Evolutionary conservation across 2,329 filamentous ascomycete genomes (phyloP).

Genomic region (Coniochaeta prunicola): DNA sequence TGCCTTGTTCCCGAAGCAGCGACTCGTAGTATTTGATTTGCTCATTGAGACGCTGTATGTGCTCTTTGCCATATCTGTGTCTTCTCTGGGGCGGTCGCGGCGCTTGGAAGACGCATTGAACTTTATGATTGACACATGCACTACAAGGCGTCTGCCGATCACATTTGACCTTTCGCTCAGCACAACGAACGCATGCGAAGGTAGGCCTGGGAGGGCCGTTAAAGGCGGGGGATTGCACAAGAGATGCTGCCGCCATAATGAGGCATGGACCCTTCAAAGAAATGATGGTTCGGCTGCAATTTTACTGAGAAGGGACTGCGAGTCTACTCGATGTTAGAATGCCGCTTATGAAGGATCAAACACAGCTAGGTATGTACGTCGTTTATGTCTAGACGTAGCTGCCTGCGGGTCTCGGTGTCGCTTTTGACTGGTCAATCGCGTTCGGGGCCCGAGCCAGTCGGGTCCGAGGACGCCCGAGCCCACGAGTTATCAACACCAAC

Average conservation of each 20-base stretch:
- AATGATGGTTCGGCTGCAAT: too few species aligned
- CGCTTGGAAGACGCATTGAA: conserved; percentile 16
- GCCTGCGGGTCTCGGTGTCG: too few species aligned
- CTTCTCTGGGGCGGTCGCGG: conserved; percentile 11
- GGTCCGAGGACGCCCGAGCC: background rate
- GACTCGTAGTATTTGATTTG: conserved; percentile 16
- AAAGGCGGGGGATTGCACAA: background rate
- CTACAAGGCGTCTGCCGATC: conserved; percentile 26
- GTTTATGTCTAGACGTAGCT: too few species aligned
- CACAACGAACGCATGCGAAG: conserved; percentile 12
- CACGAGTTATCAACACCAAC: background rate
- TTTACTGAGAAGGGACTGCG: too few species aligned
- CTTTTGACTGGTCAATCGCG: too few species aligned
- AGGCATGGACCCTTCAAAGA: too few species aligned
- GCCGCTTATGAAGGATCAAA: background rate
- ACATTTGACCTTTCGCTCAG: conserved; percentile 26
- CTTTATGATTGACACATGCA: conserved; percentile 20
- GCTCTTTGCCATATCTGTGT: conserved; percentile 7
- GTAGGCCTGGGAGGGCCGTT: conserved; percentile 3
- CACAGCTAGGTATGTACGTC: too few species aligned
- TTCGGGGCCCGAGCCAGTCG: background rate
- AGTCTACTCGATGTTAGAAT: background rate
- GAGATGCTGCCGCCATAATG: background rate
- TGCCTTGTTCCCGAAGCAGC: conserved; percentile 15
- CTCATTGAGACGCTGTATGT: conserved; percentile 9